Conservation (phyloP, 345 rosid genomes). For the Nephelium lappaceum region DNA sequence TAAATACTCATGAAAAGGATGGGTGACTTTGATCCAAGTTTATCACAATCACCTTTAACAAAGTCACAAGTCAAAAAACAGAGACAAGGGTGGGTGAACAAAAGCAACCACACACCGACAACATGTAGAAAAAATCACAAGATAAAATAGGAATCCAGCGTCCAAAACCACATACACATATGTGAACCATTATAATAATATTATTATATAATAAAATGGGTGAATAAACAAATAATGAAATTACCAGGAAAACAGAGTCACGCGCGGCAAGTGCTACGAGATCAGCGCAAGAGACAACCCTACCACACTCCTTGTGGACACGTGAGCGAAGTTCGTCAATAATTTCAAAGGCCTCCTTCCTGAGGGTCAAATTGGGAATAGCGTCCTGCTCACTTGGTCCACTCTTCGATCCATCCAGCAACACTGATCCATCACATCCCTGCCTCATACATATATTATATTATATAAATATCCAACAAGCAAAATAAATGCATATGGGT, state of each 20-base stretch:
- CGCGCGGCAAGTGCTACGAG: constrained; percentile 61
- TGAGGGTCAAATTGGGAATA: constrained; percentile 54
- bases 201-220: background rate
- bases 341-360: constrained; percentile 47
- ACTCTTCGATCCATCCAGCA: constrained; percentile 77
- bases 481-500: too few species aligned
- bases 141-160: too few species aligned
- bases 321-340: constrained; percentile 46
- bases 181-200: too few species aligned
- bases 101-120: background rate
- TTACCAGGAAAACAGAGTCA: constrained; percentile 61
- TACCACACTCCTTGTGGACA: constrained; percentile 47
- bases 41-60: too few species aligned
- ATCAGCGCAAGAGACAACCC: constrained; percentile 62
- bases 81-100: background rate
- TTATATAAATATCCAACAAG: too few species aligned
- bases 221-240: background rate
- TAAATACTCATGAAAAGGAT: too few species aligned
- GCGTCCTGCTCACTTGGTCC: constrained; percentile 86
- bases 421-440: constrained; percentile 91
- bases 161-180: too few species aligned
- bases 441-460: constrained; percentile 21
- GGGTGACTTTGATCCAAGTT: background rate
- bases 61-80: too few species aligned
- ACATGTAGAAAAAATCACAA: too few species aligned